Base-by-base conservation (phyloP, 2,329 filamentous ascomycete genomes). In the Aureobasidium sp. region DNA sequence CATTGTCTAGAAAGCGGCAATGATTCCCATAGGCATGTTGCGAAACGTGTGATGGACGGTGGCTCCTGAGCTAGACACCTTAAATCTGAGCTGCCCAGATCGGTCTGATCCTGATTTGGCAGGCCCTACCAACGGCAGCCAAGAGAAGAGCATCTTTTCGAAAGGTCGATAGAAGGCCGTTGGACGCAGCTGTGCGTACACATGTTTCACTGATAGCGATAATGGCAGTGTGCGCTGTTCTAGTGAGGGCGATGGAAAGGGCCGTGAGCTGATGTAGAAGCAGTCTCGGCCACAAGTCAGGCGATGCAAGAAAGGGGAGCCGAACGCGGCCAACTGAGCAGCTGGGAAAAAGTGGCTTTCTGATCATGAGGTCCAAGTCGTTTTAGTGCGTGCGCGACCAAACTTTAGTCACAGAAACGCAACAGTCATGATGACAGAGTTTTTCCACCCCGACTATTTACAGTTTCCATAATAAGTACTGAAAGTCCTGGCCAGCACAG, bases 41-140 rank as follows among this genome's bases (percentile, higher is more conserved):
- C 45, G 57, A 60, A 60, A 60, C 57, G 45, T 31, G 34, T 48
- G 42, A 37, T 58, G 31, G 55, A 48, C 42, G 42, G 55, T 37
- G 42, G 45, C 57, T 49, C 57, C 45, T 49, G 45, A 51, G 57
- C 44, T 60, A 49, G 20, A 60, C 27, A 60, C 15, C 31, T 60
- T 60, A 60, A 60, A 29, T 45, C 29, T 48, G 42, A 31, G 9
- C 56, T 15, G 56, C 20, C 36, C 60, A 62, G 60, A 62, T 62
- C 60, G 49, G 49, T 53, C 60, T 62, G 59, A 47, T 62, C 5
- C 17, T 29, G n/a, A 34, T 37, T 44, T 31, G 27, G 37, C 11
- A 37, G 29, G 20, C 22, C 8, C 12, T 47, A 12, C n/a, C 15
- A 58, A 58, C 55, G 55, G 55, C 31, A 57, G 37, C 53, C 41